Percentiles rank a stretch among this genome's conserved stretches.
Evolutionary conservation across 1,139 yeast genomes (phyloP).

Genomic region (Meyerozyma sp.): DNA sequence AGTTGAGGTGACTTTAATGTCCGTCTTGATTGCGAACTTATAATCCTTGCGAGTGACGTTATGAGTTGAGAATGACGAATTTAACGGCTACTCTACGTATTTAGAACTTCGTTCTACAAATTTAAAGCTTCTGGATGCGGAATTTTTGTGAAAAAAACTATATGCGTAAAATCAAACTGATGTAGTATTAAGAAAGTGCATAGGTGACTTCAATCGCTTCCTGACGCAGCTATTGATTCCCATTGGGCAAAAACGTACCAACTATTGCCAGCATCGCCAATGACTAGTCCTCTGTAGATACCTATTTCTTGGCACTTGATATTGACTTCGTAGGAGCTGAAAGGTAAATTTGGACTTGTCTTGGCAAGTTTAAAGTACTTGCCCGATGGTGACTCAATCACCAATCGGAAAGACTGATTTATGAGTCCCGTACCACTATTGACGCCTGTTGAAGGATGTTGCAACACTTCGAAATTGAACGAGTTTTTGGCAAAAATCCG

Average conservation of each 20-base stretch:
- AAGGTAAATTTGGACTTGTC: constrained; percentile 38
- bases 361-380: constrained; percentile 58
- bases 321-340: constrained; percentile 53
- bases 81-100: too few relatives aligned
- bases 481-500: constrained; percentile 51
- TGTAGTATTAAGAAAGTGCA: neutral
- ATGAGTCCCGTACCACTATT: constrained; percentile 29
- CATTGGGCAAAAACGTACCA: constrained; percentile 95
- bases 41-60: too few relatives aligned
- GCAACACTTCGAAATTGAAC: constrained; percentile 60
- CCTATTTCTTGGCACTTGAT: constrained; percentile 70
- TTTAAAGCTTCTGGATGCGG: too few relatives aligned
- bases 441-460: constrained; percentile 59
- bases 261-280: constrained; percentile 72
- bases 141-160: too few relatives aligned
- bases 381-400: constrained; percentile 81
- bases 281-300: constrained; percentile 74
- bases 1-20: too few relatives aligned
- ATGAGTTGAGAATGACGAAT: too few relatives aligned
- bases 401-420: constrained; percentile 50
- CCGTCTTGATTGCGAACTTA: too few relatives aligned
- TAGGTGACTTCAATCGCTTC: neutral
- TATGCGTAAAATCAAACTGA: constrained; percentile 1
- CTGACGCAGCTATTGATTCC: constrained; percentile 45
- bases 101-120: too few relatives aligned